Evolutionary conservation across 768 basidiomycete species (phyloP), one percentile per base, ranked within the genome.

Genomic region (Rhizopogon sp.): DNA sequence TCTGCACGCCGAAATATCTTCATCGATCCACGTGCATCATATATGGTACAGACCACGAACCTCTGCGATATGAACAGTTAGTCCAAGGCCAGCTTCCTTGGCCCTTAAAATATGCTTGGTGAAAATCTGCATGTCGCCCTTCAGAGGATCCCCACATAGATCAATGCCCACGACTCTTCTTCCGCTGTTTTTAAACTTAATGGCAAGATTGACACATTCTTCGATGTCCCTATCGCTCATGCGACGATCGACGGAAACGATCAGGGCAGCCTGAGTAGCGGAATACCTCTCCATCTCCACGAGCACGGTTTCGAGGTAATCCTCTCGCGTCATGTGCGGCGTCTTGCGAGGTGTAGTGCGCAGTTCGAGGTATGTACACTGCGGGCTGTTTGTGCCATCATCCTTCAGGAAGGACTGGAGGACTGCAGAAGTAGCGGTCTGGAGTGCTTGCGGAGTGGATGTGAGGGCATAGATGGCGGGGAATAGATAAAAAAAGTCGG

Each of bases 1-100:
- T n/a, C n/a, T n/a, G n/a, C n/a, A n/a, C n/a, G n/a, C n/a, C 5
- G 17, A n/a, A 52, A 16, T 16, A 20, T n/a, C n/a, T 13, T 29
- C n/a, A n/a, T 22, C 13, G 29, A 22, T 5, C n/a, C 6, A 7
- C 5, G 28, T 28, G n/a, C 9, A 50, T 6, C 17, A 29, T 13
- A 39, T 28, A 9, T 22, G 20, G 33, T n/a, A 41, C 10, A 40
- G 4, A 52, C 28, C 9, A 62, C 69, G n/a, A 56, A 87, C 88
- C 78, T 94, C 91, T 2, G 91, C 89, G 50, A 93, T 85, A 67
- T 93, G 91, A 39, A 93, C 66, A 0, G 91, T 93, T n/a, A 91
- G 61, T 2, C 83, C 78, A 7, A 93, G 66, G 0, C 88, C 88
- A 1, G 78, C 82, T 39, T 65, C 72, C 54, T 79, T 83, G 1